phyloP scores from a whole-genome alignment of 2,329 filamentous ascomycete genomes.

The Dactylonectria estremocensis region DNA sequence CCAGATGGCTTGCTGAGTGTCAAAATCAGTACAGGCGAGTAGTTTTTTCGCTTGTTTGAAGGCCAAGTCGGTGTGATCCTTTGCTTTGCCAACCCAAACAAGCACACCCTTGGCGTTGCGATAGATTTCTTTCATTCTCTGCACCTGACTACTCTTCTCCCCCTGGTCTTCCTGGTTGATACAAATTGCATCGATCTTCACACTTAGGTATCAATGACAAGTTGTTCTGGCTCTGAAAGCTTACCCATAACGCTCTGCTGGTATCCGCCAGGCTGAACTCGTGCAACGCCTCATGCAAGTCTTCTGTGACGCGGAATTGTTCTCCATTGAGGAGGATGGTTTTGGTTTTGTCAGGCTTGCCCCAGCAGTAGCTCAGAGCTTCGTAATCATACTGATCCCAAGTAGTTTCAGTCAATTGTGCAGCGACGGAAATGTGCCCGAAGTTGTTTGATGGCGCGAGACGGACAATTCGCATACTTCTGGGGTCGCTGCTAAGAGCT shows the following conservation, averaged over 20 bases:
- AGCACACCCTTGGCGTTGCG: constrained; percentile 23
- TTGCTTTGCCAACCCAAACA: constrained; percentile 29
- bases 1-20: constrained; percentile 17
- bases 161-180: constrained; percentile 46
- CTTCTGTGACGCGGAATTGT: constrained; percentile 21
- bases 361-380: constrained; percentile 45
- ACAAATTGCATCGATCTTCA: constrained; percentile 47
- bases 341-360: constrained; percentile 17
- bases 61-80: constrained; percentile 18
- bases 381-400: constrained; percentile 34
- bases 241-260: constrained; percentile 25
- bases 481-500: too few relatives aligned
- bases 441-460: constrained; percentile 25
- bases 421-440: constrained; percentile 9
- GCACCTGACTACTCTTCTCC: constrained; percentile 46
- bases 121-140: constrained; percentile 47
- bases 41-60: constrained; percentile 20
- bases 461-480: constrained; percentile 23
- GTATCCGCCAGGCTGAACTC: constrained; percentile 22
- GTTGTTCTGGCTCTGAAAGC: background rate
- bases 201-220: background rate
- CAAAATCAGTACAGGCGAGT: constrained; percentile 3
- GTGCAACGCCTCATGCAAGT: constrained; percentile 24
- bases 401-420: constrained; percentile 21
- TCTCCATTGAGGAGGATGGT: constrained; percentile 30